Evolutionary conservation across 2,329 filamentous ascomycete genomes (phyloP), one percentile per base, ranked within the genome.

Genomic region (Colletotrichum karsti): DNA sequence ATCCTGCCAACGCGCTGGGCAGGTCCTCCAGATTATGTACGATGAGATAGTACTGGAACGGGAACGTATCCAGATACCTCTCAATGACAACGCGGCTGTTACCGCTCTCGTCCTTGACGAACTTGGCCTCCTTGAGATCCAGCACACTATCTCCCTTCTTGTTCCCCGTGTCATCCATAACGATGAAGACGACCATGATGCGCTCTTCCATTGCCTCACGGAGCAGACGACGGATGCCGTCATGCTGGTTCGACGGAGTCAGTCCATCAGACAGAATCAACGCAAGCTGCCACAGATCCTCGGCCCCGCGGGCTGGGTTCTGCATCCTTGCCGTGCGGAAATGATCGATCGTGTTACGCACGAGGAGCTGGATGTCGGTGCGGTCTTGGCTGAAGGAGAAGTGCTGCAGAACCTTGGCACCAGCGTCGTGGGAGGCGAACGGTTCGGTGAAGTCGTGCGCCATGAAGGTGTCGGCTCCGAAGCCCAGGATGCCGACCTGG

Each of bases 161-260:
- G 71, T 65, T 71, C 33, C 75, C 74, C 20, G 81, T 83, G 73
- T 89, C 87, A 82, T 99, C 96, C 76, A 99, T 94, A 74, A 99
- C 92, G 74, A 99, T 93, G 78, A 99, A 99, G 6, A 99, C 95
- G 70, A 98, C 91, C 93, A 99, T 98, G 77, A 99, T 97, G 15
- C 94, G 87, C 81, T 98, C 93, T 79, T 98, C 95, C 75, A 94
- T 90, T 1, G 96, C 95, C 79, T 95, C 92, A 9, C 96, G 87
- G 10, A 99, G 90, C 22, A 98, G 86, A 5, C 93, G 86, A 15
- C 93, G 88, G 72, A 99, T 95, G 5, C 89, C 86, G 18, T 94
- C 93, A 78, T 98, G 95, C 53, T 95, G 92, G 1, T 85, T 83
- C 39, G 88, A 90, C 58, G 97, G 94, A 72, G 95, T 98, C 24